Evolutionary conservation across 2,329 filamentous ascomycete genomes (phyloP), one percentile per base, ranked within the genome.

Genomic region (Niveomyces coronatus): DNA sequence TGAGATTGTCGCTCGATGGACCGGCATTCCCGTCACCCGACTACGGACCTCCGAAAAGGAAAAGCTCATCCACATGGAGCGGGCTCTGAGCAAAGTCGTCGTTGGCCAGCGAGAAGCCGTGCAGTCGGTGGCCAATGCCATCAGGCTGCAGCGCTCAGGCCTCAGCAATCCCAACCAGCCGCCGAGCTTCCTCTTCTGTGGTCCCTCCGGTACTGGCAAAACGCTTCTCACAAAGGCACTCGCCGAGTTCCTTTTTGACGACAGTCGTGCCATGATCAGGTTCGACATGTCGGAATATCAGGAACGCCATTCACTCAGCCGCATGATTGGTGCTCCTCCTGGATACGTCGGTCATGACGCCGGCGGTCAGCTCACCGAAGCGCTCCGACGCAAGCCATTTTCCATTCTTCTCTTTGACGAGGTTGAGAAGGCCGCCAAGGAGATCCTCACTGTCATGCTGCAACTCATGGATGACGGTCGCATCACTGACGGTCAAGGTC

Each of bases 281-380:
- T 94, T 98, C 65, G 91, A 98, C 58, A 98, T 98, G 91, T 96
- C 89, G 5, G 91, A 98, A 62, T 98, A 98, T 61, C 93, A 98
- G 62, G 91, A 98, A 63, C 82, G 89, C 5, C 91, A 98, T 59
- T 83, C 89, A 1, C 75, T 98, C 11, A 94, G 86, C 57, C 79
- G 91, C 44, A 95, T 98, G 86, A 98, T 98, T 50, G 91, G 91
- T 57, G 88, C 91, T 15, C 91, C 91, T 15, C 91, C 91, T 4
- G 91, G 91, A 46, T 98, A 98, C 49, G 88, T 98, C 43, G 91
- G 91, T 13, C 89, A 98, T 57, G 91, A 98, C 54, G 79, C 91
- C 22, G 91, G 91, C 50, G 91, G 91, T 37, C 91, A 98, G 59
- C 76, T 98, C 38, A 98, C 91, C 0, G 91, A 98, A 65, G 84